Evolutionary conservation across 1,284 basidiomycete genomes (phyloP), one percentile per base, ranked within the genome.

Genomic region (Rhizoctonia solani): DNA sequence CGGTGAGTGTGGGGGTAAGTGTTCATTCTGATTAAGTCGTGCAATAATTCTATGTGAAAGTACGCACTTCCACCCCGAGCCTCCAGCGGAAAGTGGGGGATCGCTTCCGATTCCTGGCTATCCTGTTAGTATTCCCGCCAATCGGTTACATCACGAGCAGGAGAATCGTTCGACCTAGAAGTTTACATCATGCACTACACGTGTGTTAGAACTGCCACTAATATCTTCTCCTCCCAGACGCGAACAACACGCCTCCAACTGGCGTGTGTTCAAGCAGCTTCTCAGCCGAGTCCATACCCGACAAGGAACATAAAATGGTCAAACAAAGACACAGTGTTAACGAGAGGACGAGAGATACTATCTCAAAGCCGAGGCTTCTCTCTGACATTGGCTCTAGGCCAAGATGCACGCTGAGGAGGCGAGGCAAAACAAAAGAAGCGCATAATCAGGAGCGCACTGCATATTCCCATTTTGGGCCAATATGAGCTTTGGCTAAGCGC

Each of bases 401-500:
- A 19, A 46, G 19, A 46, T 6, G 21, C 44, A 46, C 44, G 44
- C 21, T 46, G 44, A 6, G n/a, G 44, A 46, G 21, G 21, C 21
- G 44, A 46, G 44, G 44, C 44, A 9, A 9, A 19, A 21, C 13
- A 46, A 21, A n/a, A n/a, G n/a, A n/a, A n/a, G n/a, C n/a, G n/a
- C n/a, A n/a, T n/a, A n/a, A n/a, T n/a, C n/a, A 46, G 44, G 44
- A n/a, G 30, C 46, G 58, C 27, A 59, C 46, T 4, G 42, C 6
- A 16, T 27, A 47, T 47, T 59, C 32, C 58, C 46, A 19, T n/a
- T 61, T 61, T 30, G 30, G 25, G 46, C 4, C 11, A 30, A 29
- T 27, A 52, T 50, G 59, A 63, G n/a, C n/a, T n/a, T n/a, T n/a
- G n/a, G 34, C 34, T 27, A 52, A 63, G 59, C 59, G 59, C 59